Evolutionary conservation across 2,329 filamentous ascomycete genomes (phyloP).

Genomic region (Xylaria digitata): DNA sequence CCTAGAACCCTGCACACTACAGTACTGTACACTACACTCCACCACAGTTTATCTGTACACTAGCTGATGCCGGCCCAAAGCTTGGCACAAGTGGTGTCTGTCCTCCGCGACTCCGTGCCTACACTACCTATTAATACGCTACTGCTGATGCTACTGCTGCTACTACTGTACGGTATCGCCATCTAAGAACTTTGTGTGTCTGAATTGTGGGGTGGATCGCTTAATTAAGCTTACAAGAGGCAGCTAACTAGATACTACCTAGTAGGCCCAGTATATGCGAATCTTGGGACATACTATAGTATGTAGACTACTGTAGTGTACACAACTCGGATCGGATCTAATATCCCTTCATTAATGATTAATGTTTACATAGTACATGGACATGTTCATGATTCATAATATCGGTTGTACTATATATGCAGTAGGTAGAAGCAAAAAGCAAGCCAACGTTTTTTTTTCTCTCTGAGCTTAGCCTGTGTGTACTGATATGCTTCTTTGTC

Average conservation of each 20-base stretch:
- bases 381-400: too few species aligned
- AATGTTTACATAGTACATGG: too few species aligned
- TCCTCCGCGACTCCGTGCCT: slow-evolving; percentile 6
- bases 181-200: slow-evolving; percentile 2
- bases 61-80: background rate
- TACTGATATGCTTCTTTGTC: background rate
- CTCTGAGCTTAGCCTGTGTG: background rate
- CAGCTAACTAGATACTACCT: too few species aligned
- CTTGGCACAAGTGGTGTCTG: background rate
- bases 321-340: too few species aligned
- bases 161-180: background rate
- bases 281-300: background rate
- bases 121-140: too few species aligned
- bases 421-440: too few species aligned
- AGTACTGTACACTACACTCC: too few species aligned
- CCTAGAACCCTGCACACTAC: background rate
- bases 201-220: slow-evolving; percentile 19
- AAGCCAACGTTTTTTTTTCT: too few species aligned
- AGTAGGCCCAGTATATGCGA: background rate
- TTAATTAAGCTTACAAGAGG: slow-evolving; percentile 31
- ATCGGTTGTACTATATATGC: too few species aligned
- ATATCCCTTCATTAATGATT: background rate
- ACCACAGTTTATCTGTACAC: too few species aligned
- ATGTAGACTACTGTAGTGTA: too few species aligned
- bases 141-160: background rate